Conservation (phyloP, 805 yeast genomes). For the Hanseniaspora hatyaiensis region DNA sequence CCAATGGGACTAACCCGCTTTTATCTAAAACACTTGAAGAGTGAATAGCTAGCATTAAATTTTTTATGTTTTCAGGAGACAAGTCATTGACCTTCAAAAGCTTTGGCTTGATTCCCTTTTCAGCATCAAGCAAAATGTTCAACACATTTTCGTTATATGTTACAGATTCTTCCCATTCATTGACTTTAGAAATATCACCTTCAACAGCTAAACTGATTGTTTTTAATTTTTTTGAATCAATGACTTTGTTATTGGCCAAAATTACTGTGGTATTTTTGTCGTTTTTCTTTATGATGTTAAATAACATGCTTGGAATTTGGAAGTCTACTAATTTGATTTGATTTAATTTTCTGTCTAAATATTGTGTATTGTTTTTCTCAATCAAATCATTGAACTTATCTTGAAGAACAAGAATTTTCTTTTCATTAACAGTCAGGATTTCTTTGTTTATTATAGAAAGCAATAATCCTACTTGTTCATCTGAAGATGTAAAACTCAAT, state of each 20-base stretch:
- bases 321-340: constrained; percentile 50
- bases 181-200: neutral
- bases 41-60: constrained; percentile 1
- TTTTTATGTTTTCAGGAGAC: constrained; percentile 28
- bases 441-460: constrained; percentile 2
- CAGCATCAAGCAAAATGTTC: neutral
- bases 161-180: constrained; percentile 11
- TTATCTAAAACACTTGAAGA: constrained; percentile 9
- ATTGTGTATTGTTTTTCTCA: constrained; percentile 44
- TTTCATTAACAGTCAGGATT: neutral
- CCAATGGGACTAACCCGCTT: constrained; percentile 1
- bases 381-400: constrained; percentile 33
- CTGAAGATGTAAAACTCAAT: constrained; percentile 21
- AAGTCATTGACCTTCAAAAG: constrained; percentile 47
- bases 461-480: constrained; percentile 10
- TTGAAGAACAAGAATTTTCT: constrained; percentile 5
- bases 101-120: constrained; percentile 1
- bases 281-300: neutral
- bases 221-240: neutral
- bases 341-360: constrained; percentile 45
- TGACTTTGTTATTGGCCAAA: neutral
- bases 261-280: neutral
- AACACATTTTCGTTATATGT: constrained; percentile 3
- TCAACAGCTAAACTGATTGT: constrained; percentile 5
- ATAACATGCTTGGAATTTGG: constrained; percentile 42